Conservation (phyloP, 495 filamentous ascomycete genomes). For the Daldinia bambusicola region DNA sequence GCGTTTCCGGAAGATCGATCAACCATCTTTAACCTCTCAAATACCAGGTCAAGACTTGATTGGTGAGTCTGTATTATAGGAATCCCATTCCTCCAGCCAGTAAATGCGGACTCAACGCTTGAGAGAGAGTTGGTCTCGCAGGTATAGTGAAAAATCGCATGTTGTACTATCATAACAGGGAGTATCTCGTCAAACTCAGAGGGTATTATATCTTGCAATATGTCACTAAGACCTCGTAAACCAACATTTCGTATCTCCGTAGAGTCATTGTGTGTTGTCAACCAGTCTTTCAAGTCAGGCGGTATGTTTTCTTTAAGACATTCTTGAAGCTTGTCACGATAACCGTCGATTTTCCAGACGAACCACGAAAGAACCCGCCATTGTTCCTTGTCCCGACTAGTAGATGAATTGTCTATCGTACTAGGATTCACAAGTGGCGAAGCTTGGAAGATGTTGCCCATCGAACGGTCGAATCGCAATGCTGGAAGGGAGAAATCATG, state of each 20-base stretch:
- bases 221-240: slow-evolving; percentile 24
- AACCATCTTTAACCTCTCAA: slow-evolving; percentile 13
- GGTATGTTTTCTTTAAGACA: slow-evolving; percentile 8
- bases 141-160: slow-evolving; percentile 17
- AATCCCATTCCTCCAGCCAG: slow-evolving; percentile 10
- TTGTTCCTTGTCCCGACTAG: slow-evolving; percentile 18
- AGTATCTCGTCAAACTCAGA: slow-evolving; percentile 25
- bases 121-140: slow-evolving; percentile 16
- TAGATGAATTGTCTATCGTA: slow-evolving; percentile 8
- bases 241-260: slow-evolving; percentile 25
- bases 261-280: slow-evolving; percentile 10
- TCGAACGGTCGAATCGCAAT: slow-evolving; percentile 5
- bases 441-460: slow-evolving; percentile 1
- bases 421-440: slow-evolving; percentile 21
- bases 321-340: slow-evolving; percentile 23
- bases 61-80: slow-evolving; percentile 6
- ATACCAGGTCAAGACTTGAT: slow-evolving; percentile 15
- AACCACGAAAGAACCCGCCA: slow-evolving; percentile 27
- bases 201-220: slow-evolving; percentile 5
- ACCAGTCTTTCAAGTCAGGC: slow-evolving; percentile 17
- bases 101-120: slow-evolving; percentile 25
- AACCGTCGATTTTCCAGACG: slow-evolving; percentile 21
- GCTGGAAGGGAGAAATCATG: slow-evolving; percentile 4
- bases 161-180: slow-evolving; percentile 32
- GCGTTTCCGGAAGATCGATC: slow-evolving; percentile 1